A percentile compares a stretch with the other conserved stretches of the same genome.
Evolutionary conservation across 352 stramenopile species (phyloP).

Genomic region (Globisporangium mamillatum): DNA sequence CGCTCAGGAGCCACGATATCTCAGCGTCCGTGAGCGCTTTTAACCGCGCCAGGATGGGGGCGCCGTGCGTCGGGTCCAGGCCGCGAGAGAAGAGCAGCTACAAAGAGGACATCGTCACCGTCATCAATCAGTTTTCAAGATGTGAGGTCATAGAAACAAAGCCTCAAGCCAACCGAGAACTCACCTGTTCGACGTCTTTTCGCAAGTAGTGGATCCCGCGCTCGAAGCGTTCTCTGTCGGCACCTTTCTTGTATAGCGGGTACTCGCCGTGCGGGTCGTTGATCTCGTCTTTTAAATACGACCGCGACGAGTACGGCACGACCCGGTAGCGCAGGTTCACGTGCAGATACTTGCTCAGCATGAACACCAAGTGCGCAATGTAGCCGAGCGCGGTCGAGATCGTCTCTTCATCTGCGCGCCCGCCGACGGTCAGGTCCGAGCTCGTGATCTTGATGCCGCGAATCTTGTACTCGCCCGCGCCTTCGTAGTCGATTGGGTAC

Average conservation of each 20-base stretch:
- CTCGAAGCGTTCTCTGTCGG: conserved; percentile 75
- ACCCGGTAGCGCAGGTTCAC: conserved; percentile 84
- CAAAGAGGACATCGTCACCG: background rate
- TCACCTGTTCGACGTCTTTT: conserved; percentile 84
- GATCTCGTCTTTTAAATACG: conserved; percentile 83
- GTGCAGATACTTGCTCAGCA: conserved; percentile 87
- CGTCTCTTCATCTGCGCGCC: conserved; percentile 69
- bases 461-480: conserved; percentile 77
- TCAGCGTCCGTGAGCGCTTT: conserved; percentile 72
- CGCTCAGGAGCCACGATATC: conserved; percentile 58
- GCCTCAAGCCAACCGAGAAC: background rate
- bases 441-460: conserved; percentile 75
- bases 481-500: conserved; percentile 85
- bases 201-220: conserved; percentile 72
- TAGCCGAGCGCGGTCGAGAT: conserved; percentile 83
- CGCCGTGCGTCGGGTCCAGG: conserved; percentile 63
- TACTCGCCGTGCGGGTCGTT: conserved; percentile 81
- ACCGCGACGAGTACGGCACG: conserved; percentile 75
- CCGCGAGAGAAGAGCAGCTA: conserved; percentile 77
- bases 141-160: background rate
- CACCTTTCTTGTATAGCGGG: conserved; percentile 77
- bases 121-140: background rate
- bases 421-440: conserved; percentile 56
- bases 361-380: conserved; percentile 86
- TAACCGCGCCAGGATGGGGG: conserved; percentile 57